Conservation (phyloP, 2,329 filamentous ascomycete species). For the Stagonosporopsis chrysanthemi region DNA sequence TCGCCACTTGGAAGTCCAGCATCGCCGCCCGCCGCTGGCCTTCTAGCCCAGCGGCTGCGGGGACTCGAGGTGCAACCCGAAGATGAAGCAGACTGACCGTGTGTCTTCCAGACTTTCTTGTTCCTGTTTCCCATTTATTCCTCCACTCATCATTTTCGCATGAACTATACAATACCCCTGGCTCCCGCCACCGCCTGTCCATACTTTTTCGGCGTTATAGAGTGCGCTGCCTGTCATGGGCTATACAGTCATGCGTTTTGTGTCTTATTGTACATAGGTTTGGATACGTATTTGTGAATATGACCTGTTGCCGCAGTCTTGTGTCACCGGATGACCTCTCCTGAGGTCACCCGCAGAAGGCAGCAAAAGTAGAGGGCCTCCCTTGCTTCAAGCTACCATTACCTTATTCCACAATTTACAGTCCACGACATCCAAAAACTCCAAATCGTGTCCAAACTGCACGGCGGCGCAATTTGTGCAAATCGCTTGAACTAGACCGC, state of each 20-base stretch:
- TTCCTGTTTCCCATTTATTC: not conserved
- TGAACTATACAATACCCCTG: conserved; percentile 11
- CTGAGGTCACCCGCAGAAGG: conserved; percentile 3
- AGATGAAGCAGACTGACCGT: conserved; percentile 5
- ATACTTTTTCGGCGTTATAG: conserved; percentile 2
- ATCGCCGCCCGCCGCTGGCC: conserved; percentile 71
- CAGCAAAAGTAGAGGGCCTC: not conserved
- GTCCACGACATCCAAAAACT: not conserved
- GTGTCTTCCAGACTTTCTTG: too few species aligned
- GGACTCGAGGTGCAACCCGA: conserved; percentile 62
- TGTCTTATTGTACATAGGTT: conserved; percentile 4
- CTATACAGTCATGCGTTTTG: not conserved
- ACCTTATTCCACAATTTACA: too few species aligned
- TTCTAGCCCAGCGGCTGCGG: conserved; percentile 74
- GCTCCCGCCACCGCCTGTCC: not conserved
- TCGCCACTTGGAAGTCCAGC: conserved; percentile 34
- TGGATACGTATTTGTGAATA: conserved; percentile 2
- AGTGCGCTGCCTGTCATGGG: conserved; percentile 2
- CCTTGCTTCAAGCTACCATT: conserved; percentile 4
- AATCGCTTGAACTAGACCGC: conserved; percentile 13
- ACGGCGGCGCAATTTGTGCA: conserved; percentile 10
- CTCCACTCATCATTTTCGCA: not conserved
- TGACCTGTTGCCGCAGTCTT: conserved; percentile 10
- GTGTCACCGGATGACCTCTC: conserved; percentile 15
- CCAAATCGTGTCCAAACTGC: not conserved